Evolutionary conservation across 176 grass and related monocot genomes (phyloP).

Genomic region (Elymus sibiricus): DNA sequence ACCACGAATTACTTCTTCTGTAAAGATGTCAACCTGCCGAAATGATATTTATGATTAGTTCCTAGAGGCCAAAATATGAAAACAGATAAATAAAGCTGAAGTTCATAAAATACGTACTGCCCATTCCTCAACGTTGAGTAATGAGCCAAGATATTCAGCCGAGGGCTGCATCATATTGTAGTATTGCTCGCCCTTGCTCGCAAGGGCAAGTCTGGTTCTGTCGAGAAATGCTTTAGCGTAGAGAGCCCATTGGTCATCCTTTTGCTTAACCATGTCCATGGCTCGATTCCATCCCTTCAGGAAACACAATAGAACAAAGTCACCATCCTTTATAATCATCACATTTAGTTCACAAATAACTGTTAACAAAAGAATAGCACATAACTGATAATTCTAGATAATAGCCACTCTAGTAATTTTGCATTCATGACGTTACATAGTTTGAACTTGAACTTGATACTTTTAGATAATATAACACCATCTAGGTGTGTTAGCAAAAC

Average conservation of each 20-base stretch:
- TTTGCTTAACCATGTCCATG: slow-evolving; percentile 71
- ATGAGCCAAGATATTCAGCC: slow-evolving; percentile 94
- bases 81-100: slow-evolving; percentile 14
- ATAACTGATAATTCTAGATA: neutral
- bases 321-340: slow-evolving; percentile 1
- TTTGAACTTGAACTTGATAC: neutral
- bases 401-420: neutral
- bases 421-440: slow-evolving; percentile 18
- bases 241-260: slow-evolving; percentile 80
- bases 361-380: slow-evolving; percentile 8
- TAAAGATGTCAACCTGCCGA: slow-evolving; percentile 78
- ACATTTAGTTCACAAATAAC: slow-evolving; percentile 9
- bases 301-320: slow-evolving; percentile 26
- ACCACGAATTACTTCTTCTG: slow-evolving; percentile 96
- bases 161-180: slow-evolving; percentile 82
- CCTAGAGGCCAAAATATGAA: slow-evolving; percentile 18
- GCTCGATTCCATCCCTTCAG: slow-evolving; percentile 95
- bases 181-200: slow-evolving; percentile 87
- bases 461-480: neutral
- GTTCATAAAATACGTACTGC: slow-evolving; percentile 58
- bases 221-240: slow-evolving; percentile 96
- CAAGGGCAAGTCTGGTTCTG: slow-evolving; percentile 87
- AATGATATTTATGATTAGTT: slow-evolving; percentile 12
- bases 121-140: slow-evolving; percentile 74
- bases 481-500: neutral